These are phyloP conservation scores for Spergularia marina DNA, from an alignment of 148 eudicot species.

Conservation along the genomic window DNA sequence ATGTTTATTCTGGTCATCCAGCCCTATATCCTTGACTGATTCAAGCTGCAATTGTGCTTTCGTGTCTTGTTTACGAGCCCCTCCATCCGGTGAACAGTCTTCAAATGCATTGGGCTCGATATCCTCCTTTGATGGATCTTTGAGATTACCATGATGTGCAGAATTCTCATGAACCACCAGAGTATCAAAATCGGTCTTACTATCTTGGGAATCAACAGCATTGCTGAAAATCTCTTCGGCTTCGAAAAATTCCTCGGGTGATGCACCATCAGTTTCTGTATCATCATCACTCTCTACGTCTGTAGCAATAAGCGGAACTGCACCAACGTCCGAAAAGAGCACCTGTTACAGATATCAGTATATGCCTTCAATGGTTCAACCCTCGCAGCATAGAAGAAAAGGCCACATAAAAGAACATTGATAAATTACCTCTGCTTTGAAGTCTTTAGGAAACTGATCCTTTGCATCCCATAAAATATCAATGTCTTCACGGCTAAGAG, in stretches of 20 bases:
- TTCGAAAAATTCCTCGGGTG: constrained; percentile 86
- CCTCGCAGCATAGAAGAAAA: constrained; percentile 23
- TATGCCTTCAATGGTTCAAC: constrained; percentile 39
- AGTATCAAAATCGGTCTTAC: constrained; percentile 40
- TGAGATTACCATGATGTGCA: constrained; percentile 32
- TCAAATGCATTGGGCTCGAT: constrained; percentile 47
- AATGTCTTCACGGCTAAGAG: constrained; percentile 62
- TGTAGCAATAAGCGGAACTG: constrained; percentile 45
- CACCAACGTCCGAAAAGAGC: constrained; percentile 70
- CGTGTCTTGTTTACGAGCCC: constrained; percentile 32
- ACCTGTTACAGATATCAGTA: constrained; percentile 63
- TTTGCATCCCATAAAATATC: constrained; percentile 74
- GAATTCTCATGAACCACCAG: constrained; percentile 31
- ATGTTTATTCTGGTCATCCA: constrained; percentile 32
- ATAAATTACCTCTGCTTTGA: constrained; percentile 67
- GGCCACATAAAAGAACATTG: constrained; percentile 14
- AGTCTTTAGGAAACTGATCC: constrained; percentile 59
- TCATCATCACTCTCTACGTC: constrained; percentile 51
- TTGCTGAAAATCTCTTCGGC: constrained; percentile 88
- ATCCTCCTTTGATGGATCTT: constrained; percentile 45
- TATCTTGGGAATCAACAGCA: constrained; percentile 56
- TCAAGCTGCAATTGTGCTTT: constrained; percentile 27
- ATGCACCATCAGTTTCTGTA: constrained; percentile 49
- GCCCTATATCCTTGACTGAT: constrained; percentile 41
- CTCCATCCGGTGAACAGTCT: constrained; percentile 53